phyloP scores from a whole-genome alignment of 2,329 filamentous ascomycete genomes.

The Clonostachys rosea region DNA sequence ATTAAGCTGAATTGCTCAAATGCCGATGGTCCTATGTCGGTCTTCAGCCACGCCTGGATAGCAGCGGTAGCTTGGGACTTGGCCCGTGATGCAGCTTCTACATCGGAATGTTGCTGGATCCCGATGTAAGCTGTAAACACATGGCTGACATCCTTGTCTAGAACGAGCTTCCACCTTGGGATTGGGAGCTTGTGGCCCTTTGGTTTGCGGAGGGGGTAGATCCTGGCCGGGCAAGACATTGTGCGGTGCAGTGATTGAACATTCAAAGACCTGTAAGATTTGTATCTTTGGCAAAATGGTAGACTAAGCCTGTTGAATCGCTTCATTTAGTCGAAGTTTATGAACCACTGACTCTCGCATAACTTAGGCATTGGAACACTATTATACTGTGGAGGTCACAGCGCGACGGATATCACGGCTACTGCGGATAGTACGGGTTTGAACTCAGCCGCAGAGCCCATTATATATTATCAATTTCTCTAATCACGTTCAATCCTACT shows the following conservation, averaged over 20 bases:
- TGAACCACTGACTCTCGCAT: too few species aligned
- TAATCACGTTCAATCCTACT: too few species aligned
- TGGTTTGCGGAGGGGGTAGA: constrained; percentile 18
- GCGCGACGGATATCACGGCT: too few species aligned
- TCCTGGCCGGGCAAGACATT: constrained; percentile 6
- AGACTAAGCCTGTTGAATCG: too few species aligned
- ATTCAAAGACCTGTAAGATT: too few species aligned
- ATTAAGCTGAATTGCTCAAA: constrained; percentile 11
- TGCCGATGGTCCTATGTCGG: constrained; percentile 1
- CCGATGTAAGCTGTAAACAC: constrained; percentile 19
- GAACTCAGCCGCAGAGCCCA: too few species aligned
- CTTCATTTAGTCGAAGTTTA: too few species aligned
- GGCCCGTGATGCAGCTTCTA: constrained; percentile 3
- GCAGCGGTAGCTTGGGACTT: not conserved
- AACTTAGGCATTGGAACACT: too few species aligned
- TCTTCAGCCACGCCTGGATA: constrained; percentile 1
- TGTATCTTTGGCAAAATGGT: too few species aligned
- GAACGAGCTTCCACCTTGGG: constrained; percentile 18
- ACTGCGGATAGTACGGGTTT: too few species aligned
- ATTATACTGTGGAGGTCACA: too few species aligned
- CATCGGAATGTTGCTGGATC: constrained; percentile 11
- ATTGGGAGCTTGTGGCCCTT: constrained; percentile 17
- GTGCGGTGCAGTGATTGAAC: not conserved
- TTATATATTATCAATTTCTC: too few species aligned
- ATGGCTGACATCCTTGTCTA: constrained; percentile 6